phyloP scores from a whole-genome alignment of 139 green algal species.

The Micractinium conductrix region DNA sequence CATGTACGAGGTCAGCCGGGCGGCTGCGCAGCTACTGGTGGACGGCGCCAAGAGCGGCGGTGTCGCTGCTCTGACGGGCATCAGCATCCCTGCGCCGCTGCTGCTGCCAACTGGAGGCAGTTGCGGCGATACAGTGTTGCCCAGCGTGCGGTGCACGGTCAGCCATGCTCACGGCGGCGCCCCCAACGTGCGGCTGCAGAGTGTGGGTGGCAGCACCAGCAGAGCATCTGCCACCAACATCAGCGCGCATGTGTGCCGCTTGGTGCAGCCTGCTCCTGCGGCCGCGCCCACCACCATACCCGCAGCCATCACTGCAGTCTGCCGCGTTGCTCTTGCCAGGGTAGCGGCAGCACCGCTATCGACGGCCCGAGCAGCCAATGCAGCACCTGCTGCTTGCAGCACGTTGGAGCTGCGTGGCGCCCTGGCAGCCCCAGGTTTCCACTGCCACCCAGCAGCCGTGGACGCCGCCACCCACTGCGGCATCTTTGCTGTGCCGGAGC shows the following conservation, averaged over 20 bases:
- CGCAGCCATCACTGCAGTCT: not conserved
- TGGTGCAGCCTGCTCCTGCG: not conserved
- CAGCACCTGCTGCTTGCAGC: not conserved
- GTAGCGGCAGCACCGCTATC: not conserved
- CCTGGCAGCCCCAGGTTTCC: not conserved
- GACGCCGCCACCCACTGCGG: constrained; percentile 19
- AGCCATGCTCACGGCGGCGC: not conserved
- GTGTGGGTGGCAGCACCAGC: not conserved
- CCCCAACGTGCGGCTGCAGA: not conserved
- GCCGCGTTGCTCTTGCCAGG: not conserved
- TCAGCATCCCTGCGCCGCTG: constrained; percentile 28
- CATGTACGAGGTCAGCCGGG: constrained; percentile 67
- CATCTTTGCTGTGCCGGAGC: not conserved
- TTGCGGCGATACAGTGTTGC: not conserved
- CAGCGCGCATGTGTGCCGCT: not conserved
- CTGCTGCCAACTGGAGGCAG: not conserved
- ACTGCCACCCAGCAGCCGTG: constrained; percentile 6
- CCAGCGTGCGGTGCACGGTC: not conserved
- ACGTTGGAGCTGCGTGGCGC: not conserved
- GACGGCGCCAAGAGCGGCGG: not conserved
- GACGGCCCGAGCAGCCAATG: not conserved
- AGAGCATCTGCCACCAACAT: not conserved
- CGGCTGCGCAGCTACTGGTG: constrained; percentile 15
- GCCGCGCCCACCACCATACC: not conserved
- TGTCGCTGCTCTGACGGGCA: not conserved